Conservation (phyloP, 148 eudicot species). For the Amaranthus cruentus region DNA sequence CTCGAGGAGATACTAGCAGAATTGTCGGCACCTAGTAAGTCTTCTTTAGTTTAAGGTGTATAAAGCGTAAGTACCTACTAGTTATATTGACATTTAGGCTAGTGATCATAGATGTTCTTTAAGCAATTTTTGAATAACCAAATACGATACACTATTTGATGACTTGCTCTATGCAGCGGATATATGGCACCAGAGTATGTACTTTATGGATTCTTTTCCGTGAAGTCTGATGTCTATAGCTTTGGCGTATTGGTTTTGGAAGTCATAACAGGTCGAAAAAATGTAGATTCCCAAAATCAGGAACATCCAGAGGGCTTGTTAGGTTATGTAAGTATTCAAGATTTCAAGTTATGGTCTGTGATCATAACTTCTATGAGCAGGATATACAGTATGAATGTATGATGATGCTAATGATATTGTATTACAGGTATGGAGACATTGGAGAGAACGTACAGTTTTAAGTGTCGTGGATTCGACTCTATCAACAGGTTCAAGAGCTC, state of each 20-base stretch:
- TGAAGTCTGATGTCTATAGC: conserved; percentile 50
- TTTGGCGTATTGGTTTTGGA: conserved; percentile 48
- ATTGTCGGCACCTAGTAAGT: conserved; percentile 46
- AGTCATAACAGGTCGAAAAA: conserved; percentile 34
- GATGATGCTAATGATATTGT: too few relatives aligned
- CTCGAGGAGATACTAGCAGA: conserved; percentile 29
- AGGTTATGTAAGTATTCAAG: neutral
- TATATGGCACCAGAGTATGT: conserved; percentile 57
- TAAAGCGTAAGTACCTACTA: too few relatives aligned
- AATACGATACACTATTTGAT: neutral
- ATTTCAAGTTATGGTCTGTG: neutral
- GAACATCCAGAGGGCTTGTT: conserved; percentile 7
- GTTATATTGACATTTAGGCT: neutral
- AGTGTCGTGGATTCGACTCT: conserved; percentile 21
- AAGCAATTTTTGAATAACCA: too few relatives aligned
- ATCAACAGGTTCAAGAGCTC: conserved; percentile 4
- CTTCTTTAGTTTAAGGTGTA: too few relatives aligned
- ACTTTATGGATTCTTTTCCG: conserved; percentile 35
- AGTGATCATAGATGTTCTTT: too few relatives aligned
- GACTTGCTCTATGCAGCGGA: conserved; percentile 30
- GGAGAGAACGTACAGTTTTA: conserved; percentile 26
- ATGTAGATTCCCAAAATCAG: neutral
- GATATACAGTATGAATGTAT: too few relatives aligned
- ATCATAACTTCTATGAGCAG: too few relatives aligned
- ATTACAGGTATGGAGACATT: conserved; percentile 34